Percentiles rank a stretch among this genome's conserved stretches.
Conservation (phyloP, 2,329 filamentous ascomycete species). For the Penicillium sp. region DNA sequence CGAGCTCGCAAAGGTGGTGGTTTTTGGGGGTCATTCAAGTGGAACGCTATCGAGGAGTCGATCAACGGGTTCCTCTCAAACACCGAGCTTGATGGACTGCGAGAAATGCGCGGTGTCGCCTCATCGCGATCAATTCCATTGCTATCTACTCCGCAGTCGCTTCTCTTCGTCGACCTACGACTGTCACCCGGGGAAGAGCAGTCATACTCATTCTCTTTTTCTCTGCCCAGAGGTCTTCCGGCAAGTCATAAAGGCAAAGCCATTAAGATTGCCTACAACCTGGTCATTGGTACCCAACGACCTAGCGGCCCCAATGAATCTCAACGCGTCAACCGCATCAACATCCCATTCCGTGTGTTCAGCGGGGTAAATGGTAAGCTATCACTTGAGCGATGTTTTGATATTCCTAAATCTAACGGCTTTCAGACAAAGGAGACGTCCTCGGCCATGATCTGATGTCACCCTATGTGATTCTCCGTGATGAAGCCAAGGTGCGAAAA, state of each 20-base stretch:
- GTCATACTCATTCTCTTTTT: conserved; percentile 81
- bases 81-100: conserved; percentile 84
- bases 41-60: conserved; percentile 82
- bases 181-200: conserved; percentile 83
- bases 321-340: conserved; percentile 78
- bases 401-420: conserved; percentile 18
- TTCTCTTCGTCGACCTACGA: conserved; percentile 88
- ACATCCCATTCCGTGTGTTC: conserved; percentile 86
- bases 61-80: conserved; percentile 81
- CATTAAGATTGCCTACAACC: conserved; percentile 87
- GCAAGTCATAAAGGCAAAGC: conserved; percentile 86
- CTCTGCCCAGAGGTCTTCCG: conserved; percentile 79
- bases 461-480: conserved; percentile 82
- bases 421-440: conserved; percentile 67
- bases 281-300: conserved; percentile 87
- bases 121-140: conserved; percentile 84
- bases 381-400: background rate
- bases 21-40: conserved; percentile 77
- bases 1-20: conserved; percentile 63
- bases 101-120: conserved; percentile 85
- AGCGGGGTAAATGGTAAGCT: conserved; percentile 75
- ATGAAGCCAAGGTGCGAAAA: conserved; percentile 66
- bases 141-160: conserved; percentile 90
- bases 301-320: conserved; percentile 72
- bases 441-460: conserved; percentile 91